Base-by-base conservation (phyloP, 495 filamentous ascomycete genomes). In the Patellaria atrata region DNA sequence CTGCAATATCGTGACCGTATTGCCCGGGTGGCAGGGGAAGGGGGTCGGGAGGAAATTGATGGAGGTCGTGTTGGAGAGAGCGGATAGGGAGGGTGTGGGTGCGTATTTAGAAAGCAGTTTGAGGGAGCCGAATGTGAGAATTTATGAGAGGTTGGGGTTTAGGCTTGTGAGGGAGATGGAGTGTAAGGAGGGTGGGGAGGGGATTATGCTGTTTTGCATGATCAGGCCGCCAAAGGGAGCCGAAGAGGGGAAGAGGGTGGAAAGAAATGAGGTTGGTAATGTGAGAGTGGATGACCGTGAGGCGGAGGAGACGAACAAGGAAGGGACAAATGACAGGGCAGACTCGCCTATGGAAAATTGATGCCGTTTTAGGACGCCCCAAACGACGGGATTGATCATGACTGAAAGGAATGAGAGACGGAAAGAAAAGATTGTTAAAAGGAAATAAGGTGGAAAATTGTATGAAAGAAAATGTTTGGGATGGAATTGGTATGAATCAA, bases 91-190 rank as follows among this genome's bases (percentile, higher is more conserved):
- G 48, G 66, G 67, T 1, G 62, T 64, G 51, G 59, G 58, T 22
- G 77, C 73, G 45, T 80, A 79, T 45, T 54, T 80, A 38, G 75
- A 80, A 49, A 74, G 70, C 30, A 73, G 67, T 38, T 64, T 70
- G 38, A 65, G 64, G 24, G 61, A 63, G 37, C 74, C 74, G 15
- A 80, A 79, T 47, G 57, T 76, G 52, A 54, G 57, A 27, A 79
- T 80, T 14, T 80, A 80, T 57, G 64, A 71, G 45, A 63, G 57
- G 53, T 67, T 77, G 60, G 75, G 74, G 27, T 79, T 80, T 54
- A 51, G 61, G 52, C 52, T 71, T 27, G 65, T 62, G 15, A 67
- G 60, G 48, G 65, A 77, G 55, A 72, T 77, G 51, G 63, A 68
- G 35, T 77, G 73, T 56, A 58, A 64, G 23, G 75, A 77, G 50